These are phyloP conservation scores for Wallacemonas sp. DNA, from an alignment of 208 protist species.

Conservation along the genomic window DNA sequence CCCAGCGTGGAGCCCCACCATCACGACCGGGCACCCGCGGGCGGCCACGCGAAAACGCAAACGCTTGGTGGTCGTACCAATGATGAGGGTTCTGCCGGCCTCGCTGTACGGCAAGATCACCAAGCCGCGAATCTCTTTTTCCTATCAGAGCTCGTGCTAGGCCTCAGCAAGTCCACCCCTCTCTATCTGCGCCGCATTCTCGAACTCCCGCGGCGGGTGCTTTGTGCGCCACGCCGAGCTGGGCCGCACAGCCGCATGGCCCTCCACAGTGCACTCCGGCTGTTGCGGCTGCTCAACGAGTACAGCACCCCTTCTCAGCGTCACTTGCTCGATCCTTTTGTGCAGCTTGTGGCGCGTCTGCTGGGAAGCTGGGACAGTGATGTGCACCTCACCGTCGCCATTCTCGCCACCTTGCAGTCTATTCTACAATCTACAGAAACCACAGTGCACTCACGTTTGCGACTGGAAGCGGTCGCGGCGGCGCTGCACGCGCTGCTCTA, in stretches of 20 bases:
- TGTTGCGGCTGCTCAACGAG: constrained; percentile 71
- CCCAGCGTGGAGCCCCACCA: no score
- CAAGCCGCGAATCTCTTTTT: constrained; percentile 26
- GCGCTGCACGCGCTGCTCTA: constrained; percentile 73
- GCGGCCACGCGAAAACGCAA: no score
- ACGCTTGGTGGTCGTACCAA: not conserved
- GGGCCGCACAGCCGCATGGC: constrained; percentile 30
- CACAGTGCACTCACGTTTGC: constrained; percentile 19
- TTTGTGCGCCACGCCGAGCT: constrained; percentile 31
- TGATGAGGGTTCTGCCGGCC: not conserved
- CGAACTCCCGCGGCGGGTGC: constrained; percentile 32
- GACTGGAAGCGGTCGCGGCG: constrained; percentile 44
- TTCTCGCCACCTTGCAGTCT: constrained; percentile 61
- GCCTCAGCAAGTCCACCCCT: constrained; percentile 36
- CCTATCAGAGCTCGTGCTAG: constrained; percentile 36
- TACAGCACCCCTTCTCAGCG: constrained; percentile 62
- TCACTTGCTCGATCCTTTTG: constrained; percentile 58
- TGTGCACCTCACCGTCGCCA: constrained; percentile 28
- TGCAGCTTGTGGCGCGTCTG: constrained; percentile 60
- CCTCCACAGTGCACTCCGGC: constrained; percentile 56
- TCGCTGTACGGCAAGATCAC: not conserved
- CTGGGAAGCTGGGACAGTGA: constrained; percentile 66
- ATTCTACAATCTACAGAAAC: constrained; percentile 55
- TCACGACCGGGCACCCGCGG: no score
- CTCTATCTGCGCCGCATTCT: constrained; percentile 48